Evolutionary conservation across 768 basidiomycete genomes (phyloP).

Genomic region (Chalciporus sphaerocephalus): DNA sequence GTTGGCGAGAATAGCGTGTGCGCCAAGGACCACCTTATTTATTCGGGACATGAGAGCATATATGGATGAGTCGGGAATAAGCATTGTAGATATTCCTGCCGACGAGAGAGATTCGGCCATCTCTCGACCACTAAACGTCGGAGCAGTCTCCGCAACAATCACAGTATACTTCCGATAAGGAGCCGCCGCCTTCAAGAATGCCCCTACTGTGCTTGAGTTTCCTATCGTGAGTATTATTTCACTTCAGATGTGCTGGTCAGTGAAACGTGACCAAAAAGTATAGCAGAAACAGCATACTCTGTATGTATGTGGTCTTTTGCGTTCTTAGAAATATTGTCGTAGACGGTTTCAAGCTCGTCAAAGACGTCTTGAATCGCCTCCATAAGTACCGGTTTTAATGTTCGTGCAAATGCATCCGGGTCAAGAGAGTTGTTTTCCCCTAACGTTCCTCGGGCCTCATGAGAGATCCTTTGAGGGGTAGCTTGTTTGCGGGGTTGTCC

Average conservation of each 20-base stretch:
- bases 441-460: conserved; percentile 52
- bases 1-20: conserved; percentile 94
- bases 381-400: conserved; percentile 89
- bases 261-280: neutral
- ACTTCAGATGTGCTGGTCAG: conserved; percentile 37
- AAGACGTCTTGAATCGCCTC: conserved; percentile 96
- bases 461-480: conserved; percentile 32
- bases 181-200: conserved; percentile 88
- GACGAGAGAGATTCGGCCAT: conserved; percentile 80
- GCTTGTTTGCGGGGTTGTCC: conserved; percentile 61
- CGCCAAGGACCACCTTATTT: conserved; percentile 93
- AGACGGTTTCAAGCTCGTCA: conserved; percentile 93
- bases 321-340: conserved; percentile 90
- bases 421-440: conserved; percentile 72
- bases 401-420: conserved; percentile 71
- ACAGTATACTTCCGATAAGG: conserved; percentile 91
- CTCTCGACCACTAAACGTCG: conserved; percentile 84
- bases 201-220: conserved; percentile 90
- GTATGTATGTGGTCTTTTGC: conserved; percentile 96
- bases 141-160: conserved; percentile 93
- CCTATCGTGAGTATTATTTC: conserved; percentile 94
- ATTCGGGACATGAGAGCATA: conserved; percentile 95
- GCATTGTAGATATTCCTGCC: conserved; percentile 85
- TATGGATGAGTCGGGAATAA: conserved; percentile 94
- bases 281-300: conserved; percentile 58